Evolutionary conservation across 2,329 filamentous ascomycete species (phyloP).

Genomic region (Colletotrichum lini): DNA sequence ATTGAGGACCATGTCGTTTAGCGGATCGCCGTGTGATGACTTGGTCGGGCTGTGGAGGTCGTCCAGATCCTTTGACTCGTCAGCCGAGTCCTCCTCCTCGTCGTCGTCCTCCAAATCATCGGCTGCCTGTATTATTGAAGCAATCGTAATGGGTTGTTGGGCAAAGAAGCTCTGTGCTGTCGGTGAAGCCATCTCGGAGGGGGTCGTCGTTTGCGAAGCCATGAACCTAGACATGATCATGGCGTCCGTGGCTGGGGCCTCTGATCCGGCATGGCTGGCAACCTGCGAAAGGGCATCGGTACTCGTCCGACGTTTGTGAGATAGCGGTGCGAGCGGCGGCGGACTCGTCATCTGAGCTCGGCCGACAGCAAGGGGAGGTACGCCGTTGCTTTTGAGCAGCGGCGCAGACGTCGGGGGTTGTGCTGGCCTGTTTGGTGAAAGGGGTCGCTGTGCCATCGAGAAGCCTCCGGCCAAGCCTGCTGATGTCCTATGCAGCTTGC

Average conservation of each 20-base stretch:
- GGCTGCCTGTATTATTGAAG: constrained; percentile 69
- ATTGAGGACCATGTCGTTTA: constrained; percentile 86
- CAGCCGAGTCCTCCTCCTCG: constrained; percentile 46
- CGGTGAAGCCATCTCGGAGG: constrained; percentile 56
- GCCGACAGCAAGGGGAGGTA: constrained; percentile 43
- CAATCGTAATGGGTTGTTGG: constrained; percentile 62
- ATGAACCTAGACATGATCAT: constrained; percentile 54
- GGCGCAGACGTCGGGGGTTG: constrained; percentile 37
- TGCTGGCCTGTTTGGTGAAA: constrained; percentile 65
- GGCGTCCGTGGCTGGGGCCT: constrained; percentile 52
- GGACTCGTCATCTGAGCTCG: constrained; percentile 54
- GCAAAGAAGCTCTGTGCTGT: constrained; percentile 47
- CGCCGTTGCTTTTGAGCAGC: constrained; percentile 41
- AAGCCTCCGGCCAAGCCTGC: constrained; percentile 43
- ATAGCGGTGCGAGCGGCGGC: constrained; percentile 53
- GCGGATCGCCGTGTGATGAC: constrained; percentile 68
- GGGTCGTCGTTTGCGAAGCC: constrained; percentile 50
- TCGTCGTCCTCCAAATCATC: constrained; percentile 59
- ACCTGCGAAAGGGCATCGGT: constrained; percentile 56
- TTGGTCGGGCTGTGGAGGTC: constrained; percentile 72
- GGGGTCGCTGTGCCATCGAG: constrained; percentile 57
- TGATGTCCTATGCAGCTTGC: constrained; percentile 53
- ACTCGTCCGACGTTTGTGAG: constrained; percentile 59
- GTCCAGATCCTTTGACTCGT: constrained; percentile 47
- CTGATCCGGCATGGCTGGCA: constrained; percentile 47